phyloP scores from a whole-genome alignment of 768 basidiomycete genomes.

The Dentipellis sp. region DNA sequence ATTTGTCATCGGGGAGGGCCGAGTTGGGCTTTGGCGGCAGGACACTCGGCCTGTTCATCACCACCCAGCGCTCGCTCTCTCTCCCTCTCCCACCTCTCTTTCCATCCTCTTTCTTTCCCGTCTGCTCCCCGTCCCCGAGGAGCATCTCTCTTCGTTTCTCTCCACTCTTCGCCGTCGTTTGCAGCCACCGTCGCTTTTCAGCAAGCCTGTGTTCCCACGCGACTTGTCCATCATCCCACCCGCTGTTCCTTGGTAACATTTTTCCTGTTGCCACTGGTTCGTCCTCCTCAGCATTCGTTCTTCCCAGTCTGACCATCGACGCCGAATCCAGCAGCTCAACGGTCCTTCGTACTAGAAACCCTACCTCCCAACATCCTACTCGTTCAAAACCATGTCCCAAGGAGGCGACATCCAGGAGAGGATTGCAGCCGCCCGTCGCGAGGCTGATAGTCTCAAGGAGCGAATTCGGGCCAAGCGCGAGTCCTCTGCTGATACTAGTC shows the following conservation, averaged over 20 bases:
- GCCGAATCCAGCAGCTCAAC: not conserved
- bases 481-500: conserved; percentile 93
- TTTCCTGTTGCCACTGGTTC: not conserved
- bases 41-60: not conserved
- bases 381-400: conserved; percentile 52
- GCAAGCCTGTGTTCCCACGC: not conserved
- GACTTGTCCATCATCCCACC: not conserved
- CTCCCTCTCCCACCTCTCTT: not conserved
- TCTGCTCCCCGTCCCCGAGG: not conserved
- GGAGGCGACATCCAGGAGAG: conserved; percentile 79
- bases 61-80: not conserved
- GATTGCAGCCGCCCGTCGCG: conserved; percentile 93
- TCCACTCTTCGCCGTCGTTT: not conserved
- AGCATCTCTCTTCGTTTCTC: not conserved
- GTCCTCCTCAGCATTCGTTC: not conserved
- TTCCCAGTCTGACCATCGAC: not conserved
- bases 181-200: not conserved
- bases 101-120: not conserved
- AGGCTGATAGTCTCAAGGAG: conserved; percentile 96
- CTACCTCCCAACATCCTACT: not conserved
- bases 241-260: not conserved
- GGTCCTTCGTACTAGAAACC: not conserved
- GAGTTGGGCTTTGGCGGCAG: not conserved
- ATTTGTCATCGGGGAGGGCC: not conserved
- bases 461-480: conserved; percentile 96